Evolutionary conservation across 1,139 yeast species (phyloP).

Genomic region (Lodderomyces theae): DNA sequence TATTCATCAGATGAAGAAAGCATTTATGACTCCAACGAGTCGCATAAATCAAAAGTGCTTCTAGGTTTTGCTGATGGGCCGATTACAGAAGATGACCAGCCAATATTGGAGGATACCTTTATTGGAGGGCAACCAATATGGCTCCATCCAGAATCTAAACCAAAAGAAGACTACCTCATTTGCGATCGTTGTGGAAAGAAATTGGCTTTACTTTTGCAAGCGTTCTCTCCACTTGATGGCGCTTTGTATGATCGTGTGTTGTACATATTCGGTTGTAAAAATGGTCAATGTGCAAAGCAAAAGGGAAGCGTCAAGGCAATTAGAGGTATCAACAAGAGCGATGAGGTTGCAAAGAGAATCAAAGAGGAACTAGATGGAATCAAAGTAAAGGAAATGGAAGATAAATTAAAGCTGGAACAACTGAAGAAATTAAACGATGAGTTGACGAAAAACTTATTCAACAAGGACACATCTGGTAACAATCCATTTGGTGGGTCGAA

Average conservation of each 20-base stretch:
- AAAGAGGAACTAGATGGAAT: constrained; percentile 36
- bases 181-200: constrained; percentile 65
- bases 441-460: constrained; percentile 45
- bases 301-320: constrained; percentile 71
- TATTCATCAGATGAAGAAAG: constrained; percentile 44
- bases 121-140: constrained; percentile 74
- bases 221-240: constrained; percentile 72
- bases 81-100: constrained; percentile 40
- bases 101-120: constrained; percentile 69
- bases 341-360: constrained; percentile 40
- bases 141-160: constrained; percentile 54
- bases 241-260: constrained; percentile 77
- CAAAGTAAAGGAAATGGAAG: constrained; percentile 36
- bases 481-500: constrained; percentile 28
- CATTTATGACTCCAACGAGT: constrained; percentile 9
- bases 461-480: constrained; percentile 25
- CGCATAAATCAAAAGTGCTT: constrained; percentile 30
- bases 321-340: constrained; percentile 69
- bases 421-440: constrained; percentile 43
- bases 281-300: constrained; percentile 60
- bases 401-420: constrained; percentile 39
- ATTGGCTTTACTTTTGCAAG: constrained; percentile 72
- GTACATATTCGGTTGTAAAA: constrained; percentile 74
- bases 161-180: constrained; percentile 46
- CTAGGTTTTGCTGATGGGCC: constrained; percentile 67